phyloP scores from a whole-genome alignment of 176 grass and related monocot genomes.

The Zoysia pacifica region DNA sequence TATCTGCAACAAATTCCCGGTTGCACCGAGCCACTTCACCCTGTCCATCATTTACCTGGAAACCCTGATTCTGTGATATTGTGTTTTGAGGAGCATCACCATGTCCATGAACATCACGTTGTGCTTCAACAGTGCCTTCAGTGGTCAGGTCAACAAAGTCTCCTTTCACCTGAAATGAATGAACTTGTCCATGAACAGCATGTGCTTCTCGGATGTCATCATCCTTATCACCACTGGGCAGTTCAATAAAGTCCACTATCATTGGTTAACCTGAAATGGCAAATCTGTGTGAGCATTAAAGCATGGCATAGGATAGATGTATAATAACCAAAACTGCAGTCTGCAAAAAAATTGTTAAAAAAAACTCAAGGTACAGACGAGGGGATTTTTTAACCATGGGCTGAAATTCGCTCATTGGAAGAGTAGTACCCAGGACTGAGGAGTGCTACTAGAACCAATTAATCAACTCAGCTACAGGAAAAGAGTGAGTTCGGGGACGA shows the following conservation, averaged over 20 bases:
- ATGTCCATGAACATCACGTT: slow-evolving; percentile 1
- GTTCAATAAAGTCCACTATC: slow-evolving; percentile 27
- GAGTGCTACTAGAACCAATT: no score
- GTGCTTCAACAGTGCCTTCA: slow-evolving; percentile 13
- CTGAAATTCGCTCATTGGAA: no score
- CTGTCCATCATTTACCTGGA: slow-evolving; percentile 16
- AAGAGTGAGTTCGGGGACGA: neutral
- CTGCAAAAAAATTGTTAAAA: neutral
- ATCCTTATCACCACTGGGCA: slow-evolving; percentile 40
- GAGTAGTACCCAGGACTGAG: no score
- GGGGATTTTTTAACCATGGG: no score
- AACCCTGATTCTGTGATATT: slow-evolving; percentile 8
- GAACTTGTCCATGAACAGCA: neutral
- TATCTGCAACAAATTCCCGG: neutral
- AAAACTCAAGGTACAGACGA: no score
- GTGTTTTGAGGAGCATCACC: neutral
- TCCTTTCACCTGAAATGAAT: slow-evolving; percentile 4
- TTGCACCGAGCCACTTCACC: neutral
- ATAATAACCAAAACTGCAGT: neutral
- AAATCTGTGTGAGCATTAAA: neutral
- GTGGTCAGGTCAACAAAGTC: slow-evolving; percentile 18
- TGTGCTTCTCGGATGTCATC: neutral
- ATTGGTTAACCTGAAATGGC: slow-evolving; percentile 32
- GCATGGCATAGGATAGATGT: slow-evolving; percentile 2
- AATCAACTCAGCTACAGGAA: neutral